Base-by-base conservation (phyloP, 192 early-diverging fungal genomes). In the Coemansia sp. region DNA sequence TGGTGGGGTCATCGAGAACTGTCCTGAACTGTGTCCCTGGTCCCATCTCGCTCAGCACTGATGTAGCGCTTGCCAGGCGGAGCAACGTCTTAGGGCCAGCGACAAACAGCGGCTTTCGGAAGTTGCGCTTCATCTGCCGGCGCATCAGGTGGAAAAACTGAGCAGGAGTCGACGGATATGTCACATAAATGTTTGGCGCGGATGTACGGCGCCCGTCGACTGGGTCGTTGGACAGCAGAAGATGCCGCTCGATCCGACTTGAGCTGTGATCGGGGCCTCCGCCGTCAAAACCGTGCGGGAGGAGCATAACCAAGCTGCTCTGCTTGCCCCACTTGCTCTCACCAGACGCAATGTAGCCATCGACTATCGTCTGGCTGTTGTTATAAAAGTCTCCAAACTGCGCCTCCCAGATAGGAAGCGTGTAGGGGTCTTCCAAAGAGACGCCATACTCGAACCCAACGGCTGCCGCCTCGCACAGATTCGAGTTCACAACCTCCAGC, bases 341-440 rank as follows among this genome's bases (percentile, higher is more conserved):
- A 26, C 94, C 93, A 40, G 85, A 89, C 7, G 87, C 77, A 40
- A 98, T 67, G 74, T 90, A 97, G 1, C 93, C 95, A 73, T 98
- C 96, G 62, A 98, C 87, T 15, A 94, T 90, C 26, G 96, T 91
- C 74, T 98, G 94, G n/a, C 93, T 93, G 68, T 91, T 93, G 72
- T 97, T 97, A 86, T 94, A 97, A 79, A 98, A 98, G 71, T 98
- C 96, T 53, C 96, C 96, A 79, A 97, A 98, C 79, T 98, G 96
- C 7, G 95, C 95, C 75, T 97, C 96, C 96, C 96, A 98, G 58
- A 98, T 93, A 51, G 88, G 86, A n/a, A 98, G 83, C n/a, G 87
- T 85, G 60, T 92, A 86, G 20, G 96, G 96, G 16, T 88, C 89
- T 72, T 96, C 96, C 67, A 87, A 86, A 12, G 94, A 92, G 71